These are phyloP conservation scores for Hypericum perforatum DNA, from an alignment of 345 rosid genomes.

Conservation along the genomic window DNA sequence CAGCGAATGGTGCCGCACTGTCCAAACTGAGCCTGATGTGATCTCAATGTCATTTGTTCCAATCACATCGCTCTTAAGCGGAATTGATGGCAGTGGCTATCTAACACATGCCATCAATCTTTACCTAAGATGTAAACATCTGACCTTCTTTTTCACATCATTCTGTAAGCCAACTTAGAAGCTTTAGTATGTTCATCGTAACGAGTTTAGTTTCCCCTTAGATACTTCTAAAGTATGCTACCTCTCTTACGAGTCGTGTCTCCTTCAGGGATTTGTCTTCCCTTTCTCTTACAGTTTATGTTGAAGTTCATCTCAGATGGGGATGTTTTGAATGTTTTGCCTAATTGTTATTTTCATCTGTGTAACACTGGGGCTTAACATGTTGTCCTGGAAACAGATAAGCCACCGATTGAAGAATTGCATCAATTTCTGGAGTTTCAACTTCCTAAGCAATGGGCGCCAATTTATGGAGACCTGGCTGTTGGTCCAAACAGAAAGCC, in stretches of 20 bases:
- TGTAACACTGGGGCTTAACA: too few species aligned
- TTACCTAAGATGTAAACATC: constrained; percentile 5
- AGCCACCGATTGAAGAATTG: constrained; percentile 5
- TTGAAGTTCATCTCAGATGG: too few species aligned
- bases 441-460: constrained; percentile 6
- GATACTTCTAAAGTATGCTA: too few species aligned
- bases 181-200: too few species aligned
- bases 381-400: not conserved
- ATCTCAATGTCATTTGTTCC: constrained; percentile 8
- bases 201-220: too few species aligned
- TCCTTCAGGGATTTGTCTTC: too few species aligned
- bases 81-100: constrained; percentile 6
- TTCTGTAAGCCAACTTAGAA: too few species aligned
- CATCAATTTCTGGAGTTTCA: constrained; percentile 10
- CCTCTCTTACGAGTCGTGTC: too few species aligned
- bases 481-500: constrained; percentile 5
- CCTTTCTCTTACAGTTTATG: too few species aligned
- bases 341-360: too few species aligned
- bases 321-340: too few species aligned
- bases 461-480: constrained; percentile 3
- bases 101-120: constrained; percentile 9
- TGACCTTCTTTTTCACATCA: not conserved
- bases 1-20: constrained; percentile 6
- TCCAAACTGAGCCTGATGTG: constrained; percentile 7
- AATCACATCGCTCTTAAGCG: constrained; percentile 4